Conservation (phyloP, 1,139 yeast genomes). For the Debaryomyces sp. region DNA sequence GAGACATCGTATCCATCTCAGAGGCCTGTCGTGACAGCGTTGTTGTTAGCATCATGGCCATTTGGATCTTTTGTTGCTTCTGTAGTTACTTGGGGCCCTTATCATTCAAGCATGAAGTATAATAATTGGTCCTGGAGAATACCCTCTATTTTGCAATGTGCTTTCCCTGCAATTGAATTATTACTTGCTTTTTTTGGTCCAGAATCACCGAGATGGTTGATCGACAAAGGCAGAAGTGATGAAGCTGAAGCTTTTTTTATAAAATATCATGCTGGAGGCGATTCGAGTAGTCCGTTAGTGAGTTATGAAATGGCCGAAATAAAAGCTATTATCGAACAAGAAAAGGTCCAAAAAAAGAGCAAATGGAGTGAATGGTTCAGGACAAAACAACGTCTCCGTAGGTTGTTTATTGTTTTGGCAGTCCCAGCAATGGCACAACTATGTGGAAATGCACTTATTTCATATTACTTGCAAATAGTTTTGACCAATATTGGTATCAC, state of each 20-base stretch:
- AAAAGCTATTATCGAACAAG: slow-evolving; percentile 28
- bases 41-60: slow-evolving; percentile 17
- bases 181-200: slow-evolving; percentile 27
- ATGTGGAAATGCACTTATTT: slow-evolving; percentile 16
- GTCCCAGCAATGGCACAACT: slow-evolving; percentile 14
- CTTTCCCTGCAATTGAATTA: neutral
- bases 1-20: slow-evolving; percentile 22
- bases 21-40: slow-evolving; percentile 17
- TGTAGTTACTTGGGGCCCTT: slow-evolving; percentile 16
- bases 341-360: slow-evolving; percentile 18
- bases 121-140: slow-evolving; percentile 15
- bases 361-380: slow-evolving; percentile 31
- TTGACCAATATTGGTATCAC: slow-evolving; percentile 19
- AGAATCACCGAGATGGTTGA: slow-evolving; percentile 50
- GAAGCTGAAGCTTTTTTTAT: slow-evolving; percentile 45
- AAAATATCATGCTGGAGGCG: slow-evolving; percentile 44
- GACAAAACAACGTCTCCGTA: slow-evolving; percentile 17
- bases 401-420: slow-evolving; percentile 12
- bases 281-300: slow-evolving; percentile 25
- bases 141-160: slow-evolving; percentile 5
- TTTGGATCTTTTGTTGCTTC: slow-evolving; percentile 20
- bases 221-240: slow-evolving; percentile 36
- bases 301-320: slow-evolving; percentile 43
- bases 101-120: slow-evolving; percentile 7
- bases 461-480: slow-evolving; percentile 18